Evolutionary conservation across 768 basidiomycete species (phyloP).

Genomic region (Russula abietina): DNA sequence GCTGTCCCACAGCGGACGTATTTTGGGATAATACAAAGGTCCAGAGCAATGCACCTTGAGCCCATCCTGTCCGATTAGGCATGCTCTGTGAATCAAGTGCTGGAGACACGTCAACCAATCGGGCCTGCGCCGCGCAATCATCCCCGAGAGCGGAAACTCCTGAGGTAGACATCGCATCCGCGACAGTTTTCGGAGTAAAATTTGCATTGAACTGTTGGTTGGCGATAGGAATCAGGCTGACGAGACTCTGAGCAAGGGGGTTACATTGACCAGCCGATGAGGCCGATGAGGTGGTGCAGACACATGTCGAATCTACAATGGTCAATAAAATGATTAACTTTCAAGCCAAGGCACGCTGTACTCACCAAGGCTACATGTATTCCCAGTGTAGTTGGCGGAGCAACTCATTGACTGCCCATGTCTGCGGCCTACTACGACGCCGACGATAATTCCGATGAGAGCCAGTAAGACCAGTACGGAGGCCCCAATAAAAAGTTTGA

Average conservation of each 20-base stretch:
- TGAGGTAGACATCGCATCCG: conserved; percentile 45
- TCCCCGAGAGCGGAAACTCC: conserved; percentile 39
- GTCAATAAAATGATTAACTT: conserved; percentile 8
- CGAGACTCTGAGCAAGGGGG: conserved; percentile 47
- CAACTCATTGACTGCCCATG: conserved; percentile 32
- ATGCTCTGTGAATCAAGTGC: conserved; percentile 35
- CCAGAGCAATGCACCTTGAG: conserved; percentile 55
- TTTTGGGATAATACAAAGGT: conserved; percentile 50
- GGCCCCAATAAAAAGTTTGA: conserved; percentile 18
- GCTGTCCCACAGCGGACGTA: conserved; percentile 31
- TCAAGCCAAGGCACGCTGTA: conserved; percentile 8
- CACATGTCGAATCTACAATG: conserved; percentile 53
- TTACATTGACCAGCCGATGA: conserved; percentile 44
- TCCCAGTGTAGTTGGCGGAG: conserved; percentile 42
- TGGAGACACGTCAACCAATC: conserved; percentile 49
- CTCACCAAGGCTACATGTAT: conserved; percentile 52
- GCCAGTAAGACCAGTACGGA: conserved; percentile 30
- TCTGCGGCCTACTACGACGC: conserved; percentile 36
- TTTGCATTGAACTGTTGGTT: conserved; percentile 46
- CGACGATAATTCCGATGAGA: conserved; percentile 40
- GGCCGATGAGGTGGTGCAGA: too few species aligned
- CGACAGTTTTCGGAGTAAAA: conserved; percentile 40
- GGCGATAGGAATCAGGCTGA: conserved; percentile 43
- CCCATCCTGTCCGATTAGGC: conserved; percentile 53
- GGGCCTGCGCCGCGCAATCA: conserved; percentile 49